phyloP scores from a whole-genome alignment of 208 protist species.

The Leishmania gerbilli region DNA sequence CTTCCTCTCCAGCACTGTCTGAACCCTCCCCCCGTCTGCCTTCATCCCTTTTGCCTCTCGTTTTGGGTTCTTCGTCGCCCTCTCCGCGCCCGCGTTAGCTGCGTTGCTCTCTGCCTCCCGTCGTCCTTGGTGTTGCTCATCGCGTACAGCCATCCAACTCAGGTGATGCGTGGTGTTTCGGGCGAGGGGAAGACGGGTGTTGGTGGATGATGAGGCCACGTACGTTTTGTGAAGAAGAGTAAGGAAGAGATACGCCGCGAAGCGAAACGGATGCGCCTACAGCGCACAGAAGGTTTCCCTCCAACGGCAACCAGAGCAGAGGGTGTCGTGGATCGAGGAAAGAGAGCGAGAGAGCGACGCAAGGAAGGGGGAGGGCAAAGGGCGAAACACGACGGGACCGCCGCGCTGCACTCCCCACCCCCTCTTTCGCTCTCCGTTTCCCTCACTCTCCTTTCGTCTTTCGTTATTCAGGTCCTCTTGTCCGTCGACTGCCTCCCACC shows the following conservation, averaged over 20 bases:
- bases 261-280: background rate
- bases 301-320: background rate
- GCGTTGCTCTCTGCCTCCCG: background rate
- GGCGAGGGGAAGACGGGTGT: background rate
- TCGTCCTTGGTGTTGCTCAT: background rate
- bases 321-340: background rate
- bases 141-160: background rate
- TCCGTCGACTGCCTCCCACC: background rate
- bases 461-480: constrained; percentile 8
- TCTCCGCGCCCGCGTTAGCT: background rate
- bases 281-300: background rate
- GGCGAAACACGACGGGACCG: background rate
- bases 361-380: background rate
- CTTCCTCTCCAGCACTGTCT: constrained; percentile 11
- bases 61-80: background rate
- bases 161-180: background rate
- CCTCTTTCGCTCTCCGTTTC: background rate
- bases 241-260: background rate
- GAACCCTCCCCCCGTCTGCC: background rate
- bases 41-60: background rate
- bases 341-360: background rate
- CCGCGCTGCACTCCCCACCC: background rate
- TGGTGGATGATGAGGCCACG: background rate
- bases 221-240: background rate
- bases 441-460: constrained; percentile 8